phyloP scores from a whole-genome alignment of 2,329 filamentous ascomycete genomes.

The Coleophoma cylindrospora region DNA sequence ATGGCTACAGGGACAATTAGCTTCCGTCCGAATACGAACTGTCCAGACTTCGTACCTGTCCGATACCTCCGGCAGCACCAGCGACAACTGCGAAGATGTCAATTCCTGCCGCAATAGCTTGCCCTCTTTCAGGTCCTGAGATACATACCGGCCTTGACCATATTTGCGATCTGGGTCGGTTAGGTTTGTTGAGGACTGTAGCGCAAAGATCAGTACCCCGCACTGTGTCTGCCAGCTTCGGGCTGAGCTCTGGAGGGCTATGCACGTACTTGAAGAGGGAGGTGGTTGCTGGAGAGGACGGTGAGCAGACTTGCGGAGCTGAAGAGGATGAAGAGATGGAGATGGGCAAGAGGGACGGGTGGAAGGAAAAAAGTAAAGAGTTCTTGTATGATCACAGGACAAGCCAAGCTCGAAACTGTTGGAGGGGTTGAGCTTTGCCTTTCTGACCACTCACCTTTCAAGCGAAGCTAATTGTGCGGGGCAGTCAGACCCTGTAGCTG shows the following conservation, averaged over 20 bases:
- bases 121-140: neutral
- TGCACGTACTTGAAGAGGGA: too few species aligned
- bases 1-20: slow-evolving; percentile 52
- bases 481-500: too few species aligned
- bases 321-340: too few species aligned
- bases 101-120: neutral
- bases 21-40: slow-evolving; percentile 1
- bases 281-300: too few species aligned
- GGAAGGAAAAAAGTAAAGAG: slow-evolving; percentile 4
- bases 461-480: too few species aligned
- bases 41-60: slow-evolving; percentile 63
- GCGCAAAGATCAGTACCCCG: slow-evolving; percentile 15
- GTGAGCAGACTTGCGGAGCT: too few species aligned
- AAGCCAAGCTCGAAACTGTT: slow-evolving; percentile 8
- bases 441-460: neutral
- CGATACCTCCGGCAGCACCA: slow-evolving; percentile 97
- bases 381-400: slow-evolving; percentile 3
- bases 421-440: slow-evolving; percentile 6
- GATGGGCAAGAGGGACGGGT: neutral
- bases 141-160: slow-evolving; percentile 58
- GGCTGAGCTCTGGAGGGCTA: neutral
- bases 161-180: slow-evolving; percentile 26
- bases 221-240: neutral
- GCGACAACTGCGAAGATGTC: slow-evolving; percentile 61
- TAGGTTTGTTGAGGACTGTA: slow-evolving; percentile 4